A percentile compares a stretch with the other conserved stretches of the same genome.
phyloP scores from a whole-genome alignment of 1,139 yeast species.

The Protomyces arabidopsidicola region DNA sequence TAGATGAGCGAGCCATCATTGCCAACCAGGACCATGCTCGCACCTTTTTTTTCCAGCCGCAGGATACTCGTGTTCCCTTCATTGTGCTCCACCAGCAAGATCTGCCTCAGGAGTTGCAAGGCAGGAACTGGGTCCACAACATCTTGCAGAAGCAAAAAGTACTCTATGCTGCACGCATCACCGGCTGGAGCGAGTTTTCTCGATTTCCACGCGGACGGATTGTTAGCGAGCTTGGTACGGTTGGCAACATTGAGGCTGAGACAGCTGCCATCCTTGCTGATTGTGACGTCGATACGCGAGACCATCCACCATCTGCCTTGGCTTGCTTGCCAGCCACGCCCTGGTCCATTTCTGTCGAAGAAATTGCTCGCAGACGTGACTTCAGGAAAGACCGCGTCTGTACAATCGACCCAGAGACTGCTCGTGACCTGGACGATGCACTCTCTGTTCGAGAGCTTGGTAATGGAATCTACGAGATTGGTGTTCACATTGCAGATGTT shows the following conservation, averaged over 20 bases:
- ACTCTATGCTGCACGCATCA: slow-evolving; percentile 16
- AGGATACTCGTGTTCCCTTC: slow-evolving; percentile 19
- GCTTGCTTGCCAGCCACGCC: slow-evolving; percentile 39
- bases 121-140: slow-evolving; percentile 17
- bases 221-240: slow-evolving; percentile 76
- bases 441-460: slow-evolving; percentile 21
- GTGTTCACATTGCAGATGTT: slow-evolving; percentile 78
- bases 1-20: slow-evolving; percentile 10
- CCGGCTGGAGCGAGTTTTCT: slow-evolving; percentile 8
- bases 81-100: slow-evolving; percentile 2
- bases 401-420: slow-evolving; percentile 49
- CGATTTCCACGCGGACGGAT: slow-evolving; percentile 69
- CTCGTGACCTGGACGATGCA: slow-evolving; percentile 30
- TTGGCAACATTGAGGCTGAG: slow-evolving; percentile 72
- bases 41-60: slow-evolving; percentile 11
- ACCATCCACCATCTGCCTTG: slow-evolving; percentile 53
- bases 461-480: slow-evolving; percentile 43
- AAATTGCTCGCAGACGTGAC: slow-evolving; percentile 48
- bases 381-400: slow-evolving; percentile 63
- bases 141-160: slow-evolving; percentile 16
- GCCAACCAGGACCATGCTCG: slow-evolving; percentile 2
- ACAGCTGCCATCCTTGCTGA: slow-evolving; percentile 87
- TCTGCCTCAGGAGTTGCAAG: slow-evolving; percentile 5
- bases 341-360: slow-evolving; percentile 29
- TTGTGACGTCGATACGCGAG: slow-evolving; percentile 84